Percentiles rank a stretch among this genome's conserved stretches.
These are phyloP conservation scores for Aquilaria agallochum DNA, from an alignment of 441 rosid species.

Conservation along the genomic window DNA sequence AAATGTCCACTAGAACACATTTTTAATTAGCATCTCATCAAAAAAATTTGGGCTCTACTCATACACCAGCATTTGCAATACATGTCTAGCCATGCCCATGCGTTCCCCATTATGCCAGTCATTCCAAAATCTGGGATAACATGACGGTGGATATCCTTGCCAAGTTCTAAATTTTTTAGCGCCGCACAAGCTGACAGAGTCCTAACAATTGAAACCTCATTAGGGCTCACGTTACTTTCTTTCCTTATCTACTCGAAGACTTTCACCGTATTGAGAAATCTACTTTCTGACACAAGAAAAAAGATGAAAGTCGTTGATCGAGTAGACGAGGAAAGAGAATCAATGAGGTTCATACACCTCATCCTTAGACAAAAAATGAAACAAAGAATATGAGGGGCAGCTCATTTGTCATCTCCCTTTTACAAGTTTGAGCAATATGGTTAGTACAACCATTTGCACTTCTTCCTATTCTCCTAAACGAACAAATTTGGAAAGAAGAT, in stretches of 20 bases:
- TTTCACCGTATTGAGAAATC: constrained; percentile 10
- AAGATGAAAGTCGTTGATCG: no score
- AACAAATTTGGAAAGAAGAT: no score
- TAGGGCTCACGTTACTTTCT: constrained; percentile 11
- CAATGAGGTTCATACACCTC: no score
- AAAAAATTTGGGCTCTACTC: constrained; percentile 18
- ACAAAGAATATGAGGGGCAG: no score
- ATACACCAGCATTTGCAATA: constrained; percentile 27
- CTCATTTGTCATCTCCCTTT: no score
- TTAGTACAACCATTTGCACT: no score
- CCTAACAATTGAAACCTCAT: constrained; percentile 9
- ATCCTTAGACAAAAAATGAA: no score
- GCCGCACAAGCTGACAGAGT: constrained; percentile 16
- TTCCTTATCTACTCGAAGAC: constrained; percentile 1
- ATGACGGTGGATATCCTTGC: constrained; percentile 10
- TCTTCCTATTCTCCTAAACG: no score
- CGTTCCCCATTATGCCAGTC: constrained; percentile 16
- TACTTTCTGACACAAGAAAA: neutral
- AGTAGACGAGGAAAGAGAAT: no score
- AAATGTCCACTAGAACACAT: constrained; percentile 23
- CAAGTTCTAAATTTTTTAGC: constrained; percentile 11
- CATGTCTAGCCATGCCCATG: constrained; percentile 23
- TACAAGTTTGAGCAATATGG: no score
- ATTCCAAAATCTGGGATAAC: constrained; percentile 8
- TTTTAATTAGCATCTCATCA: constrained; percentile 18